Base-by-base conservation (phyloP, 116 monocot species). In the Trichopus zeylanicus region DNA sequence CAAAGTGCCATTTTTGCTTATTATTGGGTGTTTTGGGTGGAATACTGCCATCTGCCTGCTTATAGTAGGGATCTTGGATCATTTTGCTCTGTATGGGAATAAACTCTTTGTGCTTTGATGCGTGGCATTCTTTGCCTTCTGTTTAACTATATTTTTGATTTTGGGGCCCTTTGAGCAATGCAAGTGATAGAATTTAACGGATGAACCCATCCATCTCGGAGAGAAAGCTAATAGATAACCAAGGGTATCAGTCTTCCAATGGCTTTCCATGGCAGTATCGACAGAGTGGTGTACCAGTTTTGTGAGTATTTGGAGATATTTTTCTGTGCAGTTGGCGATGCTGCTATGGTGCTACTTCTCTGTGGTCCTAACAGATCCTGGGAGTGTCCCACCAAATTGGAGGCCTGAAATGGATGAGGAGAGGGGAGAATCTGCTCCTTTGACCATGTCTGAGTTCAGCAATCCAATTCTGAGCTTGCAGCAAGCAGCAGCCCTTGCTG, bases 261-360 rank as follows among this genome's bases (percentile, higher is more conserved):
- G 19, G 1, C 23, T 26, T 13, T 28, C 26, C 26, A 12, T 55
- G 27, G 29, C n/a, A n/a, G 13, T 42, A 16, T n/a, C 42, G n/a
- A 42, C 1, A n/a, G 42, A 7, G 13, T 42, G 12, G 42, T 3
- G 23, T 27, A 4, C 4, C 1, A 27, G 26, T 12, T 27, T 12
- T 6, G 8, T 22, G 29, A 29, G 53, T 26, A 23, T 57, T 57
- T 7, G n/a, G 1, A 38, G 5, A 11, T 25, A 16, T 19, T 5
- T 6, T 65, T n/a, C 19, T 59, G 1, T 76, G 65, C 80, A 97
- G 97, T 63, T 97, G 65, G 84, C 29, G 25, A 85, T 91, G 97
- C 73, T 97, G 49, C 70, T 97, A 33, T 97, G 97, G 97, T 73
- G 87, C 70, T 97, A 97, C 70, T 97, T 97, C 69, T 79, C 87